Conservation (phyloP, 768 basidiomycete genomes). For the Phylloporus rhodoxanthus region DNA sequence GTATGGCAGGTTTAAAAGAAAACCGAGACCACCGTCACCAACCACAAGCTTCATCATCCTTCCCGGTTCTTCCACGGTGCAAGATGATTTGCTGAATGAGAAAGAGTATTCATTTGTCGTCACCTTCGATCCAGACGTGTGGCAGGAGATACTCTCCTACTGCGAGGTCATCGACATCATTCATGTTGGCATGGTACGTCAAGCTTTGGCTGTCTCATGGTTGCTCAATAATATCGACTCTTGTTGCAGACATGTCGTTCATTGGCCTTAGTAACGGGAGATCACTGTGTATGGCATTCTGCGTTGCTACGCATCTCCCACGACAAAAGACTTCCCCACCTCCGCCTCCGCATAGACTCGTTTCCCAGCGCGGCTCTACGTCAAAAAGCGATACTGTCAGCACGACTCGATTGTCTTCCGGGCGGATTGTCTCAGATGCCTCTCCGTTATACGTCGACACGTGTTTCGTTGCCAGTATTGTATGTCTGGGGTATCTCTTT, state of each 20-base stretch:
- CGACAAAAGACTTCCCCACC: slow-evolving; percentile 4
- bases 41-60: neutral
- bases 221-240: neutral
- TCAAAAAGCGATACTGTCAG: slow-evolving; percentile 2
- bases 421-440: neutral
- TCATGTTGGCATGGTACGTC: slow-evolving; percentile 7
- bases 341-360: neutral
- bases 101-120: neutral
- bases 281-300: slow-evolving; percentile 1
- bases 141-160: slow-evolving; percentile 8
- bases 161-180: slow-evolving; percentile 11
- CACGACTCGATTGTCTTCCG: slow-evolving; percentile 5
- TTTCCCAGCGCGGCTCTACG: slow-evolving; percentile 1
- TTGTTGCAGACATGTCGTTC: slow-evolving; percentile 2
- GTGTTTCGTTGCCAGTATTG: neutral
- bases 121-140: slow-evolving; percentile 1
- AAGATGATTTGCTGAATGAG: neutral
- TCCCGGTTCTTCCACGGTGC: neutral
- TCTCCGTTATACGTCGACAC: neutral
- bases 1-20: neutral
- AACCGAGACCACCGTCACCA: neutral
- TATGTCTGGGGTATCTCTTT: slow-evolving; percentile 6
- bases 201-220: neutral
- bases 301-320: slow-evolving; percentile 2
- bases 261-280: neutral